phyloP scores from a whole-genome alignment of 2,329 filamentous ascomycete genomes.

The Chrysoporthe puriensis region DNA sequence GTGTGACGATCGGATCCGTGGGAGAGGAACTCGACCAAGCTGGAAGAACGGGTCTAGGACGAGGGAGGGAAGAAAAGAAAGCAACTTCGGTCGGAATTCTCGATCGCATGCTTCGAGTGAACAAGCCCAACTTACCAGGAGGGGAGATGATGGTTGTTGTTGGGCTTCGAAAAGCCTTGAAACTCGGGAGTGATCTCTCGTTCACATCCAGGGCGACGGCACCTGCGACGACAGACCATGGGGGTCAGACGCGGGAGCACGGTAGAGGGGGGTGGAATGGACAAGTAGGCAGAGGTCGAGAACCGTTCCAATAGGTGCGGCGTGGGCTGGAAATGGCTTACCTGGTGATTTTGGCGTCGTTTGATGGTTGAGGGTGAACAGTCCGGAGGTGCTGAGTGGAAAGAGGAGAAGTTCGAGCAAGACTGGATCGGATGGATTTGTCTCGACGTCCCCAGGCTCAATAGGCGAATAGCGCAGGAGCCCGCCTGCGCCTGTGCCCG shows the following conservation, averaged over 20 bases:
- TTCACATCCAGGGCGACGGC: slow-evolving; percentile 32
- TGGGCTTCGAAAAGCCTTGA: slow-evolving; percentile 34
- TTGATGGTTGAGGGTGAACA: slow-evolving; percentile 36
- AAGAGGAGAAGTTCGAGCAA: slow-evolving; percentile 38
- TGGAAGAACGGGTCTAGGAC: slow-evolving; percentile 24
- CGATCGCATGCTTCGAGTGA: slow-evolving; percentile 43
- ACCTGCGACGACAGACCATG: slow-evolving; percentile 31
- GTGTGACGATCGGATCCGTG: slow-evolving; percentile 12
- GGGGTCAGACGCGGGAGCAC: slow-evolving; percentile 24
- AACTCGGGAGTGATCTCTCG: slow-evolving; percentile 30
- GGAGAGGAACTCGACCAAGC: slow-evolving; percentile 16
- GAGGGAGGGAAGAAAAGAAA: slow-evolving; percentile 28
- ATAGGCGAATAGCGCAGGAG: slow-evolving; percentile 31
- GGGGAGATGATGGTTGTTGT: slow-evolving; percentile 39
- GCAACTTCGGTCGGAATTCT: slow-evolving; percentile 22
- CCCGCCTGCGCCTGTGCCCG: slow-evolving; percentile 29
- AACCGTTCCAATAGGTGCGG: slow-evolving; percentile 17
- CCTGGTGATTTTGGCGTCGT: slow-evolving; percentile 33
- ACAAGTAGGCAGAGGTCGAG: slow-evolving; percentile 20
- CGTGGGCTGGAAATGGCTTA: slow-evolving; percentile 33
- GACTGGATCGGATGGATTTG: slow-evolving; percentile 33
- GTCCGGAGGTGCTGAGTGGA: slow-evolving; percentile 37
- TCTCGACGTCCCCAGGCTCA: slow-evolving; percentile 28
- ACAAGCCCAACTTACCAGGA: slow-evolving; percentile 43
- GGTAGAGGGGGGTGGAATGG: slow-evolving; percentile 12